Conservation (phyloP, 257 asterid species). For the Echites panduratus region DNA sequence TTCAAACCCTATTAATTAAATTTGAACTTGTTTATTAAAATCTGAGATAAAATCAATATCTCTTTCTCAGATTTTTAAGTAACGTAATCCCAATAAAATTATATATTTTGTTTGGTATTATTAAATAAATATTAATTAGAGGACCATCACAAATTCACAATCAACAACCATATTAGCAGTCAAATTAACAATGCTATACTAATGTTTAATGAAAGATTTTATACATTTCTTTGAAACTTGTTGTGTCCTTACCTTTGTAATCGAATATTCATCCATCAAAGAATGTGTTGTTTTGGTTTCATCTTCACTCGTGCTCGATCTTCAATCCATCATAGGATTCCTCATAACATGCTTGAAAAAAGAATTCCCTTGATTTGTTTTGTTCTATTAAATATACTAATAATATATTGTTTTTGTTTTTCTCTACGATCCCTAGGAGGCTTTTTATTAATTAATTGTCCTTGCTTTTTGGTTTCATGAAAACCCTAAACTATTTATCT, state of each 20-base stretch:
- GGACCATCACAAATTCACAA: slow-evolving; percentile 8
- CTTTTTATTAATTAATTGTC: background rate
- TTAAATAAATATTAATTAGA: background rate
- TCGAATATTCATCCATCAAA: slow-evolving; percentile 15
- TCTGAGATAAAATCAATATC: too few relatives aligned
- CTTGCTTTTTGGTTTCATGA: background rate
- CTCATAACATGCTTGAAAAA: slow-evolving; percentile 24
- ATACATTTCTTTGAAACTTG: slow-evolving; percentile 9
- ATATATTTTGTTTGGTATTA: background rate
- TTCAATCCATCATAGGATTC: slow-evolving; percentile 28
- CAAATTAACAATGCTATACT: background rate
- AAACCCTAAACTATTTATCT: background rate
- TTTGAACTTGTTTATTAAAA: too few relatives aligned
- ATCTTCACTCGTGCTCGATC: slow-evolving; percentile 11
- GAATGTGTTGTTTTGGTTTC: slow-evolving; percentile 22
- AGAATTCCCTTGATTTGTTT: slow-evolving; percentile 11
- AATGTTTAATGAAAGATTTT: slow-evolving; percentile 8
- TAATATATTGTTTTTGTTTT: too few relatives aligned
- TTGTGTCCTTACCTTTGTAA: slow-evolving; percentile 11
- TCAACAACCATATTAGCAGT: background rate
- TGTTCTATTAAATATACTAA: background rate
- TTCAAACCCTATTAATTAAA: too few relatives aligned
- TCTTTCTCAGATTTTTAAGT: too few relatives aligned
- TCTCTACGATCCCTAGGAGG: slow-evolving; percentile 20
- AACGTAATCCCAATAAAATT: background rate